Conservation (phyloP, 768 basidiomycete species). For the Lactifluus hygrophoroides region DNA sequence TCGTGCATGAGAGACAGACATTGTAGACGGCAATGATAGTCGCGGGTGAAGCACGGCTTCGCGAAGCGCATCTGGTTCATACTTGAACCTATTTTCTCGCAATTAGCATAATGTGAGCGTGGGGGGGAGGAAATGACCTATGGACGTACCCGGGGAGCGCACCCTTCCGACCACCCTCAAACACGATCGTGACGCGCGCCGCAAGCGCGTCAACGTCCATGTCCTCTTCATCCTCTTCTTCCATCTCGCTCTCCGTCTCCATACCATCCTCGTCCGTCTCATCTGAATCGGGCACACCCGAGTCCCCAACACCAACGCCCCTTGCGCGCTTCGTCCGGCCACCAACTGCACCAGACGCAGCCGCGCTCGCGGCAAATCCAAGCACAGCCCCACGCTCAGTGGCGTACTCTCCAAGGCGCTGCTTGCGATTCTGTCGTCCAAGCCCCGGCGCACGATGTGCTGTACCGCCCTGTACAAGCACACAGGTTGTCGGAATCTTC, state of each 20-base stretch:
- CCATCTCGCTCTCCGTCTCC: slow-evolving; percentile 3
- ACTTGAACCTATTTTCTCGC: slow-evolving; percentile 25
- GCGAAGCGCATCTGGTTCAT: slow-evolving; percentile 24
- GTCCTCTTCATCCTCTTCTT: slow-evolving; percentile 15
- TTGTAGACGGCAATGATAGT: not conserved
- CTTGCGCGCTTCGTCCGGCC: slow-evolving; percentile 13
- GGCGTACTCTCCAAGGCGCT: slow-evolving; percentile 59
- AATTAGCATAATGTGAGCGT: not conserved
- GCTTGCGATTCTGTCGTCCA: slow-evolving; percentile 51
- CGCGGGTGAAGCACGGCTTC: slow-evolving; percentile 22
- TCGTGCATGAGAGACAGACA: slow-evolving; percentile 2
- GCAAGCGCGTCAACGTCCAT: slow-evolving; percentile 14
- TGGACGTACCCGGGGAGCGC: slow-evolving; percentile 14
- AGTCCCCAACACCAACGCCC: slow-evolving; percentile 1
- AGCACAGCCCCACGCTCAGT: slow-evolving; percentile 46
- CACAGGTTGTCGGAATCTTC: not conserved
- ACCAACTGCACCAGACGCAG: slow-evolving; percentile 6
- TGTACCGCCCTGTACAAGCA: slow-evolving; percentile 37
- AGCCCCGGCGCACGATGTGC: slow-evolving; percentile 41
- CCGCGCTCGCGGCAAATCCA: slow-evolving; percentile 21
- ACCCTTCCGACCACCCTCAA: slow-evolving; percentile 9
- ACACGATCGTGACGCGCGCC: slow-evolving; percentile 17
- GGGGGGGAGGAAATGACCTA: too few species aligned
- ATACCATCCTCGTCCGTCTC: slow-evolving; percentile 5
- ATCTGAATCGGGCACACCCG: slow-evolving; percentile 6